phyloP scores from a whole-genome alignment of 2,329 filamentous ascomycete genomes.

The Ilyonectria robusta region DNA sequence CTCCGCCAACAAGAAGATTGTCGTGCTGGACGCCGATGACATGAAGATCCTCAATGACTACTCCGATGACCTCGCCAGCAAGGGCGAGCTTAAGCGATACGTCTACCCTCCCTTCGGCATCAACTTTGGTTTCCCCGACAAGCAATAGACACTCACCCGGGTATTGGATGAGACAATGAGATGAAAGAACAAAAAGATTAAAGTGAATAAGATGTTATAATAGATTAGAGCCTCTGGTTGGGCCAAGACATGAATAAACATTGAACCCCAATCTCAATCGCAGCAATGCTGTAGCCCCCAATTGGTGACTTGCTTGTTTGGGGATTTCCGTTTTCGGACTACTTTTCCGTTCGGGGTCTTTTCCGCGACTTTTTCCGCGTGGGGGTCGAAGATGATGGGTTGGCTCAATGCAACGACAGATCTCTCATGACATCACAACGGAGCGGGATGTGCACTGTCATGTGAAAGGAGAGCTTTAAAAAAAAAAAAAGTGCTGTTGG shows the following conservation, averaged over 20 bases:
- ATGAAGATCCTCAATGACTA: slow-evolving; percentile 71
- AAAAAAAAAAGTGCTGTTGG: not conserved
- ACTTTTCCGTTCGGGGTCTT: slow-evolving; percentile 22
- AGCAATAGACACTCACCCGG: slow-evolving; percentile 53
- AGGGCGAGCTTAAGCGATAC: slow-evolving; percentile 70
- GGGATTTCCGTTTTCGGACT: slow-evolving; percentile 20
- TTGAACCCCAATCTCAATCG: not conserved
- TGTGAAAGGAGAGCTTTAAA: not conserved
- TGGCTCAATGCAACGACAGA: not conserved
- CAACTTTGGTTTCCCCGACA: slow-evolving; percentile 81
- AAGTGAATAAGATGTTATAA: slow-evolving; percentile 12
- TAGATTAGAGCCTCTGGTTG: slow-evolving; percentile 18
- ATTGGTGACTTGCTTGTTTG: not conserved
- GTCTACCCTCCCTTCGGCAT: slow-evolving; percentile 79
- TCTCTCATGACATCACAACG: slow-evolving; percentile 2
- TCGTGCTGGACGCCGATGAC: slow-evolving; percentile 76
- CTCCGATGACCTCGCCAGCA: slow-evolving; percentile 63
- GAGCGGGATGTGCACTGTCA: not conserved
- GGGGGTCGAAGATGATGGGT: not conserved
- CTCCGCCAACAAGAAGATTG: slow-evolving; percentile 77
- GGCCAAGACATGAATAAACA: slow-evolving; percentile 14
- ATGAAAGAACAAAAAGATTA: slow-evolving; percentile 1
- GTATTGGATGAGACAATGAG: slow-evolving; percentile 2
- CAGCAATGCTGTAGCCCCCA: not conserved
- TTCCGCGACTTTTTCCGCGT: slow-evolving; percentile 9